A percentile compares a stretch with the other conserved stretches of the same genome.
phyloP scores from a whole-genome alignment of 345 rosid species.

The Sonneratia alba region DNA sequence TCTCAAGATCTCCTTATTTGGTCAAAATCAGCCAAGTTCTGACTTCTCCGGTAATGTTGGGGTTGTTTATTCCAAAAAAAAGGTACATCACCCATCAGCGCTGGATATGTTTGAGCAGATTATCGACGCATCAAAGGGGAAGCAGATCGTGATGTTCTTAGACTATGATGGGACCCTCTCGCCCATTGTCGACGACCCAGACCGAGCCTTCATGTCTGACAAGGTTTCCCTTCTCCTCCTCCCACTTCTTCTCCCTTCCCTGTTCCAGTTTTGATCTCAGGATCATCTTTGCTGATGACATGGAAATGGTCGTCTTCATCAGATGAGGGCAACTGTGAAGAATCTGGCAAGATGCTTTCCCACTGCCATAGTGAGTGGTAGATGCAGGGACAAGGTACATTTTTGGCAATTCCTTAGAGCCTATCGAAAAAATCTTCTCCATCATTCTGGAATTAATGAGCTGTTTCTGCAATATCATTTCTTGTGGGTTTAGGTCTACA shows the following conservation, averaged over 20 bases:
- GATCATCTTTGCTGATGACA: not conserved
- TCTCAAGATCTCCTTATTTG: not conserved
- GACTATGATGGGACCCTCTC: constrained; percentile 40
- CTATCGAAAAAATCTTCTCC: too few species aligned
- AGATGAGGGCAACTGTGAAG: constrained; percentile 33
- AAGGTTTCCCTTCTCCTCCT: constrained; percentile 14
- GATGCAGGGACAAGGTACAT: constrained; percentile 38
- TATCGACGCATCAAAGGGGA: constrained; percentile 23
- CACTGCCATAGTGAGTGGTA: constrained; percentile 35
- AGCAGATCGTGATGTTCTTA: constrained; percentile 36
- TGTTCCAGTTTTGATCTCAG: too few species aligned
- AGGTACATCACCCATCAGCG: constrained; percentile 32
- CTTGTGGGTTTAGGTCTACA: constrained; percentile 45
- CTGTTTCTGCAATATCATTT: not conserved
- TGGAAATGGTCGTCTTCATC: not conserved
- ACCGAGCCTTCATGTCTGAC: constrained; percentile 32
- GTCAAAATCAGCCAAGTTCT: not conserved
- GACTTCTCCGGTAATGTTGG: not conserved
- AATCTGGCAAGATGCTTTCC: constrained; percentile 24
- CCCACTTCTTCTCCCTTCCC: not conserved
- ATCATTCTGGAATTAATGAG: not conserved
- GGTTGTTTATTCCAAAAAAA: too few species aligned
- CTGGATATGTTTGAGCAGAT: constrained; percentile 28
- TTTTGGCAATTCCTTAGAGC: not conserved
- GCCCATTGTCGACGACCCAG: constrained; percentile 38